These are phyloP conservation scores for Phytophthora ohioensis DNA, from an alignment of 352 stramenopile species.

Conservation along the genomic window DNA sequence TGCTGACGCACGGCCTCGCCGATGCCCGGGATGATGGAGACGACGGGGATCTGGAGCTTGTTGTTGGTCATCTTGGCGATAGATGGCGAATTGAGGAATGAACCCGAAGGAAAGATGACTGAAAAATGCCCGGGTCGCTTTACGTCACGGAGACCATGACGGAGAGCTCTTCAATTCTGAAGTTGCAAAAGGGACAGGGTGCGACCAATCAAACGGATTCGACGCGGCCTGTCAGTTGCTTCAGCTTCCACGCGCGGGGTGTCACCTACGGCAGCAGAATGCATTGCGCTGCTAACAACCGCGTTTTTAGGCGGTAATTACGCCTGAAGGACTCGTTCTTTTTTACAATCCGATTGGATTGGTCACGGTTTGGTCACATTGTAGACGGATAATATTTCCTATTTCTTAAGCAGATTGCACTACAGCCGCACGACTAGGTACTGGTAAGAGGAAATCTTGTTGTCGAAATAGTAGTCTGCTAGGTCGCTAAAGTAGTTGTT, in stretches of 20 bases:
- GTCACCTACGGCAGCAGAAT: background rate
- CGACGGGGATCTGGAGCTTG: conserved; percentile 44
- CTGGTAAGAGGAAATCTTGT: conserved; percentile 5
- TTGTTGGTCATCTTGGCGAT: conserved; percentile 22
- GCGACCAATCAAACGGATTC: conserved; percentile 45
- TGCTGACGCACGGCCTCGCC: conserved; percentile 43
- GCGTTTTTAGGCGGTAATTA: background rate
- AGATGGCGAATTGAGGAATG: conserved; percentile 27
- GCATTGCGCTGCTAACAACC: conserved; percentile 2
- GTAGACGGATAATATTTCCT: too few relatives aligned
- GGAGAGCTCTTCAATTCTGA: conserved; percentile 18
- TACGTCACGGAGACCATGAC: conserved; percentile 6
- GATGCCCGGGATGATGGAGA: conserved; percentile 50
- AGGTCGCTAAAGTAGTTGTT: conserved; percentile 3
- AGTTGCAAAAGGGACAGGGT: conserved; percentile 20
- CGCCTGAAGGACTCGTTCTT: conserved; percentile 4
- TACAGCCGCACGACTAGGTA: background rate
- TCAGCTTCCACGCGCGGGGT: conserved; percentile 25
- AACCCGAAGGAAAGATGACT: background rate
- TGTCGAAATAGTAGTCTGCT: background rate
- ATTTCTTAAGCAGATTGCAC: too few relatives aligned
- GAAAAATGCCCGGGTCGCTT: conserved; percentile 5
- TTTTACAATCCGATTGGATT: background rate
- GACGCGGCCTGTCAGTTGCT: conserved; percentile 15
- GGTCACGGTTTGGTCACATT: too few relatives aligned